Base-by-base conservation (phyloP, 441 rosid species). In the Croton laevigatus region DNA sequence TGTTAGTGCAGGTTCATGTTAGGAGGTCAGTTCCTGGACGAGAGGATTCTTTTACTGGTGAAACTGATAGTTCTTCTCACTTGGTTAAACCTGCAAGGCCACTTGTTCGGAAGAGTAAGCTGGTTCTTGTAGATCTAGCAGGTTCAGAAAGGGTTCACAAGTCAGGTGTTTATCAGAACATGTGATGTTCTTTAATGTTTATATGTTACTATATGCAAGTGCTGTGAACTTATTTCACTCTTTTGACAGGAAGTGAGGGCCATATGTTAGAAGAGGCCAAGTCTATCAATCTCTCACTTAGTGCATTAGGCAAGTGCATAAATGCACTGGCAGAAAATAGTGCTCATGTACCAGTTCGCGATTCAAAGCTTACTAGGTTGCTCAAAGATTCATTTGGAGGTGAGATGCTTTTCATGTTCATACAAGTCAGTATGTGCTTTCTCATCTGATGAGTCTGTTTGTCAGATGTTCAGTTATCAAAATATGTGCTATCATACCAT, bases 321-420 rank as follows among this genome's bases (percentile, higher is more conserved):
- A 95, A 95, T 84, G 95, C 99, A 74, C 86, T 95, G 68, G 99
- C 99, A 51, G 99, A 95, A 85, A 93, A 89, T 77, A 89, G 92
- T 76, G 69, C 96, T 65, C 99, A 95, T 74, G 96, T 95, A 73
- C 99, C 99, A 23, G 86, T 93, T 75, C 98, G 98, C 76, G 99
- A 95, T 88, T 95, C 99, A 64, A 95, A 95, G 77, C 97, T 95
- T 66, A 93, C 98, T 58, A 89, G 99, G 78, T 75, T 95, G 82
- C 94, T 95, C 64, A 86, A 85, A 75, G 98, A 93, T 87, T 95
- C 99, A 69, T 95, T 95, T 81, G 99, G 99, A 83, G 99, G 99
- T 93, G 77, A 81, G 88, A 70, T 45, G 40, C 77, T 72, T 65
- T 76, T 40, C 53, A 8, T 65, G 45, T 53, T 74, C 58, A 52